Percentiles rank a stretch among this genome's conserved stretches.
These are phyloP conservation scores for Parietaria judaica DNA, from an alignment of 306 rosid species.

Conservation along the genomic window DNA sequence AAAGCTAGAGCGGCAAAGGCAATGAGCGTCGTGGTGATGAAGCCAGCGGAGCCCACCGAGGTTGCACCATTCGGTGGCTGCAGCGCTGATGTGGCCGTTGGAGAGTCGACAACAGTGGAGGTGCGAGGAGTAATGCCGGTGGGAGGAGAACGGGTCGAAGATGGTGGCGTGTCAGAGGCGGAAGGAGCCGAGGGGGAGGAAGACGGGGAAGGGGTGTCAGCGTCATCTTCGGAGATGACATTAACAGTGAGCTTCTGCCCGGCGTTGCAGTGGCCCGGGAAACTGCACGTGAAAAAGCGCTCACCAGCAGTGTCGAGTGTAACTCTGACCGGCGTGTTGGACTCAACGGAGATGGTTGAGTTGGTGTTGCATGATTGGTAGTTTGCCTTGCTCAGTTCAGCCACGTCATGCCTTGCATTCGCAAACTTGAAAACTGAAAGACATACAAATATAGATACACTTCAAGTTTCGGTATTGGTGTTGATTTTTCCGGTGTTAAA, in stretches of 20 bases:
- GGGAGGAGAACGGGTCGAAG: conserved; percentile 11
- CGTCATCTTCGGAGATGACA: conserved; percentile 7
- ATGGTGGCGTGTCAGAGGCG: conserved; percentile 1
- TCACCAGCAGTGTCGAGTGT: conserved; percentile 11
- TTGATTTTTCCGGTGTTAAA: no score
- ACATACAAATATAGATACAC: neutral
- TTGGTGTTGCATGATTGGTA: conserved; percentile 32
- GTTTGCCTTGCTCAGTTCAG: conserved; percentile 42
- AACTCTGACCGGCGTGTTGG: conserved; percentile 20
- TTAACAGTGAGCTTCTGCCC: conserved; percentile 29
- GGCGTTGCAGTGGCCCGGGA: conserved; percentile 8
- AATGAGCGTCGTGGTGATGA: conserved; percentile 20
- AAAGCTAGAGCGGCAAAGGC: conserved; percentile 30
- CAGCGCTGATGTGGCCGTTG: neutral
- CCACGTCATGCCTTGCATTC: conserved; percentile 38
- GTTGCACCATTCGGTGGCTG: conserved; percentile 30
- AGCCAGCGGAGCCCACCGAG: conserved; percentile 27
- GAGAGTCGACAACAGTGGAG: conserved; percentile 20
- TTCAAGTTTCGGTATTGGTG: no score
- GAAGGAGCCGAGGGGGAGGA: conserved; percentile 1
- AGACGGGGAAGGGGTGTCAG: neutral
- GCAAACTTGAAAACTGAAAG: conserved; percentile 51
- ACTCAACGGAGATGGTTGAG: conserved; percentile 17
- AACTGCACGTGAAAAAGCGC: conserved; percentile 13
- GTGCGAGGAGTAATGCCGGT: conserved; percentile 12